phyloP scores from a whole-genome alignment of 148 eudicot species.

The Rhododendron mucronatum region DNA sequence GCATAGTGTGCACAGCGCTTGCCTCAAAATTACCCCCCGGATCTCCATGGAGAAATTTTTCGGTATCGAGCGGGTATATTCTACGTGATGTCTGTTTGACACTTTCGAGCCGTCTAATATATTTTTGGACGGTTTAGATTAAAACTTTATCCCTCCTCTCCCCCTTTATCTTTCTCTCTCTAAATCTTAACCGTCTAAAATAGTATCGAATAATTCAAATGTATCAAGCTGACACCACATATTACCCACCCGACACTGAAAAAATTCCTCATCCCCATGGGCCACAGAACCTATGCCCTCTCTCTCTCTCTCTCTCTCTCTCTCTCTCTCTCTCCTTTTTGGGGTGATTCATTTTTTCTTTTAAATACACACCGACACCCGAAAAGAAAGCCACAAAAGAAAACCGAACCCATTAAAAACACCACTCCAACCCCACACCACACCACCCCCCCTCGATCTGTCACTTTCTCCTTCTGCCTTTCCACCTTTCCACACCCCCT shows the following conservation, averaged over 20 bases:
- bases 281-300: background rate
- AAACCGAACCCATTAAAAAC: background rate
- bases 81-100: accelerated
- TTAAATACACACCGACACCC: background rate
- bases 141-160: too few relatives aligned
- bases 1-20: background rate
- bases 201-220: accelerated
- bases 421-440: background rate
- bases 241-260: too few relatives aligned
- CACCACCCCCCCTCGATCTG: background rate
- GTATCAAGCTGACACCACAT: accelerated
- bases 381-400: background rate
- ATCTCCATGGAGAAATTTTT: background rate
- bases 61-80: accelerated
- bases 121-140: accelerated
- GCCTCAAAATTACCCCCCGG: background rate
- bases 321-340: background rate
- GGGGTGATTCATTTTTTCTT: background rate
- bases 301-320: background rate
- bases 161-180: too few relatives aligned
- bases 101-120: accelerated
- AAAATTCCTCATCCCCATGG: background rate
- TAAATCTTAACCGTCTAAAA: too few relatives aligned
- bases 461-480: background rate
- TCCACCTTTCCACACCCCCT: background rate